Base-by-base conservation (phyloP, 768 basidiomycete genomes). In the Brasilioporus rufonigricans region DNA sequence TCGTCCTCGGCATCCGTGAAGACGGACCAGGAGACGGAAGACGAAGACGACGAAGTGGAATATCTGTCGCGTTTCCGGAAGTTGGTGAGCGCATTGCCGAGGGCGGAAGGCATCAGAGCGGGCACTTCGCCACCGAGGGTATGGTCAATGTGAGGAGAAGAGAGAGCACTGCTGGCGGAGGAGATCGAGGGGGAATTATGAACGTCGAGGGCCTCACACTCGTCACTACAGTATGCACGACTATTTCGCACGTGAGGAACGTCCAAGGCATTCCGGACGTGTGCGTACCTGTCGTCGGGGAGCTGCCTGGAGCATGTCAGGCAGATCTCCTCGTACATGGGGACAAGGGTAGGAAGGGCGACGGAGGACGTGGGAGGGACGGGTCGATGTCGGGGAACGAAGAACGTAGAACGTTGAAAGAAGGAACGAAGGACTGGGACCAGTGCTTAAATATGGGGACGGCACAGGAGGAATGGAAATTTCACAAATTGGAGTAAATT, bases 321-420 rank as follows among this genome's bases (percentile, higher is more conserved):
- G 67, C 89, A 91, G 64, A 85, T 77, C 76, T 89, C 87, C 79
- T 88, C 84, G 71, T 87, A 89, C 88, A 90, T 91, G 63, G 62
- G 64, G 53, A 57, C 52, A 47, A 56, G 47, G 61, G 47, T 19
- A 13, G 19, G 19, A 24, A 16, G 26, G 49, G 21, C 10, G 19
- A 14, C 29, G 9, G 18, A 29, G 26, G 24, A 18, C 26, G 13
- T 24, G 39, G 10, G 26, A 44, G 46, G 44, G 7, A 55, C 29
- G 6, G 29, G 50, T 36, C 44, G 61, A 16, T 13, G 54, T 19
- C 7, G 55, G 52, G 52, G 59, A n/a, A 55, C 48, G 55, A 41
- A 18, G 63, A 49, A 36, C 33, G 52, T 36, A 50, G 52, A 65
- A 57, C 50, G 66, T 53, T 57, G 59, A 44, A 29, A 59, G 61